Evolutionary conservation across 2,329 filamentous ascomycete species (phyloP).

Genomic region (Trichoderma lentiforme): DNA sequence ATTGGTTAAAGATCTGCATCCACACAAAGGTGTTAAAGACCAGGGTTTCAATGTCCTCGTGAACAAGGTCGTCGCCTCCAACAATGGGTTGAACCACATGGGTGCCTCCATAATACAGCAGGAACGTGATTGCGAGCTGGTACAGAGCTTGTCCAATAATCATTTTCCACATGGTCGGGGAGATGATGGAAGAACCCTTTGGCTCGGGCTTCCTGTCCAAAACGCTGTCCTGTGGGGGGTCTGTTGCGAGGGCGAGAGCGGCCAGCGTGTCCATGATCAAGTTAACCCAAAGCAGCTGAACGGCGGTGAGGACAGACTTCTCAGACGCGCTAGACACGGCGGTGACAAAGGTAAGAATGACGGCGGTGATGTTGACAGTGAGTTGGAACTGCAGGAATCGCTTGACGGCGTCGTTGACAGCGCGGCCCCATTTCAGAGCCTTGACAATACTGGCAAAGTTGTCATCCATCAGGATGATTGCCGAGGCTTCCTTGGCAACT

Average conservation of each 20-base stretch:
- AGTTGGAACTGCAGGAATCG: constrained; percentile 75
- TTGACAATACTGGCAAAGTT: constrained; percentile 86
- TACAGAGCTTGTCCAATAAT: constrained; percentile 90
- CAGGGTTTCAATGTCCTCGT: constrained; percentile 65
- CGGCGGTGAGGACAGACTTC: constrained; percentile 75
- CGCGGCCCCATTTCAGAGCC: constrained; percentile 75
- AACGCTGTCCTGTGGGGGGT: constrained; percentile 80
- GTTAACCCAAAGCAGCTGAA: constrained; percentile 94
- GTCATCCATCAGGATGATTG: constrained; percentile 84
- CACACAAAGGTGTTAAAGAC: constrained; percentile 99
- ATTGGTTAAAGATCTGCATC: constrained; percentile 99
- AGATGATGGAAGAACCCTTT: constrained; percentile 64
- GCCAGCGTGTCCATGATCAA: constrained; percentile 97
- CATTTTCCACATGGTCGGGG: constrained; percentile 98
- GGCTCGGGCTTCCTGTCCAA: constrained; percentile 69
- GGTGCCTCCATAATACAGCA: constrained; percentile 73
- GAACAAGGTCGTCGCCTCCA: constrained; percentile 35
- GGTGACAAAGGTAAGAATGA: constrained; percentile 81
- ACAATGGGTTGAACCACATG: constrained; percentile 40
- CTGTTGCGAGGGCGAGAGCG: constrained; percentile 81
- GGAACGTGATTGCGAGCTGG: constrained; percentile 75
- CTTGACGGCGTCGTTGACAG: constrained; percentile 74
- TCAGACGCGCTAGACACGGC: constrained; percentile 70
- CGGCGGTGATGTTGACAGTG: constrained; percentile 89
- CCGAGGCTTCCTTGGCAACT: constrained; percentile 80